These are phyloP conservation scores for Verticillium isaacii DNA, from an alignment of 2,329 filamentous ascomycete species.

Conservation along the genomic window DNA sequence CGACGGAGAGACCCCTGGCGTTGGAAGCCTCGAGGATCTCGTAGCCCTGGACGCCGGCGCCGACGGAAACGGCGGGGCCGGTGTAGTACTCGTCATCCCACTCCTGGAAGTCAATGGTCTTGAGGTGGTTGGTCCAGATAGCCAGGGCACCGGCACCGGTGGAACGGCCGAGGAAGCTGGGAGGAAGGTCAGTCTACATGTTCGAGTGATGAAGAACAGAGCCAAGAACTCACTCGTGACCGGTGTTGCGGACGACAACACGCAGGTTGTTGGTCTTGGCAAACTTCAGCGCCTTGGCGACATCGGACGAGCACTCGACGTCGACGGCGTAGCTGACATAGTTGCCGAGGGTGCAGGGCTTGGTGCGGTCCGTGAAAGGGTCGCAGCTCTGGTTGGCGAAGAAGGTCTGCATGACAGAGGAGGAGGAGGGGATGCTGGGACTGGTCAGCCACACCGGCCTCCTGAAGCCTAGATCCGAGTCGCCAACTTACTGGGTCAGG, in stretches of 20 bases:
- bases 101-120: constrained; percentile 34
- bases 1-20: constrained; percentile 10
- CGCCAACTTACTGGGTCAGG: constrained; percentile 25
- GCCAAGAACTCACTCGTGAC: constrained; percentile 19
- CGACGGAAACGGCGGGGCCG: constrained; percentile 48
- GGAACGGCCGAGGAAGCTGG: constrained; percentile 26
- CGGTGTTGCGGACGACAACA: constrained; percentile 28
- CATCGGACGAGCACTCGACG: constrained; percentile 22
- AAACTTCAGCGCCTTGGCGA: constrained; percentile 25
- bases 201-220: background rate
- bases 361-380: constrained; percentile 29
- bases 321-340: constrained; percentile 36
- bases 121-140: constrained; percentile 34
- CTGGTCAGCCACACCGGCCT: constrained; percentile 2
- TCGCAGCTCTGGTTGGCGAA: constrained; percentile 32
- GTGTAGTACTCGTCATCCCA: constrained; percentile 36
- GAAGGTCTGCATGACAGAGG: constrained; percentile 34
- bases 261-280: constrained; percentile 28
- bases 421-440: constrained; percentile 27
- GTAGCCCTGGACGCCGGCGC: constrained; percentile 45
- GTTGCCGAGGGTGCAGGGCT: constrained; percentile 38
- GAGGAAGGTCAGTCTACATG: background rate
- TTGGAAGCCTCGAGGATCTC: constrained; percentile 38
- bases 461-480: background rate
- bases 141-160: constrained; percentile 30